Conservation (phyloP, 139 green algal species). For the Coelastrella sp. region DNA sequence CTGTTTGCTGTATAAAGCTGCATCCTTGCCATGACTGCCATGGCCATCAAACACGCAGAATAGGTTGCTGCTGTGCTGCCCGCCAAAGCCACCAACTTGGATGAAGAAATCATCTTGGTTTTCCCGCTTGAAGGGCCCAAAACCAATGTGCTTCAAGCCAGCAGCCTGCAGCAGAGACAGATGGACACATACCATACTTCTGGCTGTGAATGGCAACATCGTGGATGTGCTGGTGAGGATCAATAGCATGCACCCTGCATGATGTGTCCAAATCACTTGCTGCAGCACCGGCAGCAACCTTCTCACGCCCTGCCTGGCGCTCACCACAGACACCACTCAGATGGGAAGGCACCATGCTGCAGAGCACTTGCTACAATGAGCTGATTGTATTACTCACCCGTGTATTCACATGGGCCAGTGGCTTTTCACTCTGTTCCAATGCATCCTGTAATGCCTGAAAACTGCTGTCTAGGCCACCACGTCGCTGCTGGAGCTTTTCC, state of each 20-base stretch:
- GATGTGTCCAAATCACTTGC: not conserved
- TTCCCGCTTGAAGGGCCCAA: constrained; percentile 64
- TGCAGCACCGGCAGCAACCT: too few relatives aligned
- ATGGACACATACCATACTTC: not conserved
- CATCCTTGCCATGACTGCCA: constrained; percentile 53
- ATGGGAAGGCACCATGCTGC: not conserved
- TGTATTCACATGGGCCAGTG: constrained; percentile 22
- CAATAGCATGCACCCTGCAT: not conserved
- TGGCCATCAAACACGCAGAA: constrained; percentile 71
- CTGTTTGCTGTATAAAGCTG: constrained; percentile 56
- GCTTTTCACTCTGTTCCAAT: not conserved
- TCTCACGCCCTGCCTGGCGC: too few relatives aligned
- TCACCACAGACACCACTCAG: too few relatives aligned
- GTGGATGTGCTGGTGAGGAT: not conserved
- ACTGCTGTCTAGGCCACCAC: constrained; percentile 42
- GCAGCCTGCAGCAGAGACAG: constrained; percentile 37
- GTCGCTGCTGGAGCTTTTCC: constrained; percentile 37
- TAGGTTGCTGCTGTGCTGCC: constrained; percentile 47
- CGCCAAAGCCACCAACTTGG: constrained; percentile 51
- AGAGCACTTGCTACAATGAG: too few relatives aligned
- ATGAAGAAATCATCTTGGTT: constrained; percentile 68
- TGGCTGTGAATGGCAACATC: not conserved
- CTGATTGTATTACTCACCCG: not conserved
- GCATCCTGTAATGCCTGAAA: constrained; percentile 40
- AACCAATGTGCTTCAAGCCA: constrained; percentile 65